Evolutionary conservation across 2,329 filamentous ascomycete genomes (phyloP), one percentile per base, ranked within the genome.

Genomic region (Aspergillus oerlinghausenensis): DNA sequence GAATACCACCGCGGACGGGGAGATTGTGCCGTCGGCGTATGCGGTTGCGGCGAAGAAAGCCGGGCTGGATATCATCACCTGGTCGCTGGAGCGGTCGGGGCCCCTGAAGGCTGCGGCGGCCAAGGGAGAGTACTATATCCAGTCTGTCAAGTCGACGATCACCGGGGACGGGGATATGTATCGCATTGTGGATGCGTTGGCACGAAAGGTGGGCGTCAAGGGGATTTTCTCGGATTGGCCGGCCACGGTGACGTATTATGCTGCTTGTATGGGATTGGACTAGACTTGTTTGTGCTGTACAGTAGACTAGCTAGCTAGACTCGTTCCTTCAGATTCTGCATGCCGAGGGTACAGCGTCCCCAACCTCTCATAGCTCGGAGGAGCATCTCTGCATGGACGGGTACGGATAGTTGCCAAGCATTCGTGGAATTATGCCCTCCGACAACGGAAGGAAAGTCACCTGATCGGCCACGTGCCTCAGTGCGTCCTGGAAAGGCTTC

Each of bases 141-240:
- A 56, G 35, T 58, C 61, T 1, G 52, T 63, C 25, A 54, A 60
- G 0, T 45, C 51, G 4, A 52, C 54, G 1, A 43, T 63, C 43
- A 57, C 25, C 11, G 56, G 56, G n/a, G 61, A 63, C 17, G 61
- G 61, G 29, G 61, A 63, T 17, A 60, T 63, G 58, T 63, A 63
- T 50, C 60, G 60, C 32, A 63, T 63, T 26, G 57, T 63, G 4
- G 61, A 63, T 51, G 61, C 56, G n/a, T 23, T 63, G 50, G 58
- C 60, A 17, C 60, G 49, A 23, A 63, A 63, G 58, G 61, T 62
- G 9, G 60, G 60, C 8, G 61, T 63, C 23, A 57, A 51, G 32
- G 60, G 50, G 2, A 62, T 63, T 17, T 63, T 62, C 50, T 63
- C 61, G 17, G 61, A 63, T 47, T 63, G 61, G 61, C 61, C 61